Percentiles rank a stretch among this genome's conserved stretches.
Conservation (phyloP, 768 basidiomycete species). For the Neoboletus magnificus region DNA sequence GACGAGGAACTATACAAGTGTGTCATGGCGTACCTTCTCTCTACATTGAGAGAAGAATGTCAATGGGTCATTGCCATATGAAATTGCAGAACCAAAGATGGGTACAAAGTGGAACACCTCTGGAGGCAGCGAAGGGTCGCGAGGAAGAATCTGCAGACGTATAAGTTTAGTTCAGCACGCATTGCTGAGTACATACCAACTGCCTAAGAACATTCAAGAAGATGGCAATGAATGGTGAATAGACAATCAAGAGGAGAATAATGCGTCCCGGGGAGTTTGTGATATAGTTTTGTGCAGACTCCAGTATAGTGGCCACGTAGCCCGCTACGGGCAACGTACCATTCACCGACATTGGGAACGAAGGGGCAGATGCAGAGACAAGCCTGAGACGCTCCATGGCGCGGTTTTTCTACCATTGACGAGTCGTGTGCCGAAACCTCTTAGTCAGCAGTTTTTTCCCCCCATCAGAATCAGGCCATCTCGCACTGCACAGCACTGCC, state of each 20-base stretch:
- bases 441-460: slow-evolving; percentile 24
- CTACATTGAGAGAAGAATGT: slow-evolving; percentile 78
- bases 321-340: slow-evolving; percentile 21
- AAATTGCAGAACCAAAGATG: slow-evolving; percentile 81
- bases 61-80: slow-evolving; percentile 91
- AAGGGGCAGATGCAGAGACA: not conserved
- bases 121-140: slow-evolving; percentile 73
- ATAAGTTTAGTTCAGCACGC: not conserved
- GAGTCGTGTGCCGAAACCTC: not conserved
- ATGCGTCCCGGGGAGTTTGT: slow-evolving; percentile 25
- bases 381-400: not conserved
- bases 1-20: not conserved
- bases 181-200: slow-evolving; percentile 47
- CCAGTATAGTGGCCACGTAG: slow-evolving; percentile 23
- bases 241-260: slow-evolving; percentile 48
- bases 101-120: slow-evolving; percentile 93
- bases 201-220: slow-evolving; percentile 76
- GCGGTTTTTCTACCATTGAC: slow-evolving; percentile 5
- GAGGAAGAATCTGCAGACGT: slow-evolving; percentile 55
- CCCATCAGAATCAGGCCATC: slow-evolving; percentile 16
- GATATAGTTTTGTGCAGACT: slow-evolving; percentile 19
- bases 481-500: no score
- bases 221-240: slow-evolving; percentile 64
- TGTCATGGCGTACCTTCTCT: slow-evolving; percentile 60
- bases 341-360: slow-evolving; percentile 26